Conservation (phyloP, 805 yeast genomes). For the Yarrowia yakushimensis region DNA sequence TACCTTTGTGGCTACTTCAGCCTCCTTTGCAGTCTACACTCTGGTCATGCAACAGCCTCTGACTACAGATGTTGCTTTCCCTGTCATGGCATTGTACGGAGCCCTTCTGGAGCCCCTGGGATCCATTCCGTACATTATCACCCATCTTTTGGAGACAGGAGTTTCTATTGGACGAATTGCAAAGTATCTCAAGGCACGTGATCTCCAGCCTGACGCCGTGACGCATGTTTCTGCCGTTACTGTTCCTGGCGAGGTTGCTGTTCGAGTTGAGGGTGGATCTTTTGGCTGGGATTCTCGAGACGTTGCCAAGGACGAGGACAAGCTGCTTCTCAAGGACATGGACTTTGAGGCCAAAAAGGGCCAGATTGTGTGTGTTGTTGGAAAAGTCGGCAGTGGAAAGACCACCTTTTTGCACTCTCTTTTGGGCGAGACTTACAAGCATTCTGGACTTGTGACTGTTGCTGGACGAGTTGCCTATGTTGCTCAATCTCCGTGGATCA, state of each 20-base stretch:
- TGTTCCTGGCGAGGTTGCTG: constrained; percentile 56
- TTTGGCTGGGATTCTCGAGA: constrained; percentile 45
- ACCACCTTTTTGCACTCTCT: constrained; percentile 72
- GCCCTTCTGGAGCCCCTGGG: constrained; percentile 50
- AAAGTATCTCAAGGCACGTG: constrained; percentile 45
- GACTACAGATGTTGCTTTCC: constrained; percentile 82
- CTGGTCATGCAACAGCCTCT: constrained; percentile 60
- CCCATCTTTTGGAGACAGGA: constrained; percentile 35
- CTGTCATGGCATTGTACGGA: constrained; percentile 52
- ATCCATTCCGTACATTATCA: constrained; percentile 49
- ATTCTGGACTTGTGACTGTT: constrained; percentile 60
- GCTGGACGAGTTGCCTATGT: constrained; percentile 79
- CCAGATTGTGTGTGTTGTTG: constrained; percentile 74
- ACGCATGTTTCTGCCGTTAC: constrained; percentile 29
- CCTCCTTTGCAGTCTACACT: constrained; percentile 81
- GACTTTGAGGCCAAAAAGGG: constrained; percentile 66
- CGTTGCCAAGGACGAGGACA: constrained; percentile 36
- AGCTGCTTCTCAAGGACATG: constrained; percentile 40
- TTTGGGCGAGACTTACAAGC: constrained; percentile 70
- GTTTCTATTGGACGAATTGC: constrained; percentile 48
- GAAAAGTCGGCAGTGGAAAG: constrained; percentile 83
- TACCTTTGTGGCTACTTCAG: constrained; percentile 84
- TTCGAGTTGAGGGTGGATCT: constrained; percentile 28
- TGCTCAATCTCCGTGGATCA: constrained; percentile 87
- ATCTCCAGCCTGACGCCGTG: constrained; percentile 45